phyloP scores from a whole-genome alignment of 2,329 filamentous ascomycete species.

The Botryotinia globosa region DNA sequence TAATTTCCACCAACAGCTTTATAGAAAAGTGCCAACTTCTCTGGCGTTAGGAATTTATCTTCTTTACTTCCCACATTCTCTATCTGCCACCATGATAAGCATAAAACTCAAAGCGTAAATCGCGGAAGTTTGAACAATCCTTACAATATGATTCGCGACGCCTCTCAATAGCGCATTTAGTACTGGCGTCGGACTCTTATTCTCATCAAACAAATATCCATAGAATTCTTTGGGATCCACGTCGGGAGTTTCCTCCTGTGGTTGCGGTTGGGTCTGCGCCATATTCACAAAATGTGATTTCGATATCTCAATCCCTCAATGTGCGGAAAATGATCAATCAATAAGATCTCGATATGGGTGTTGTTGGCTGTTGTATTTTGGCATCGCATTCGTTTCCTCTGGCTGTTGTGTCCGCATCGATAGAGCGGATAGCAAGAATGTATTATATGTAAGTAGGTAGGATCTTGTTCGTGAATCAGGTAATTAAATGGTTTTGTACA shows the following conservation, averaged over 20 bases:
- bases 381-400: constrained; percentile 9
- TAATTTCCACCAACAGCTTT: constrained; percentile 71
- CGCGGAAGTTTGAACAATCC: constrained; percentile 36
- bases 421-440: neutral
- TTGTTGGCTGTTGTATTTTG: neutral
- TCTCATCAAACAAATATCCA: constrained; percentile 64
- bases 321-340: neutral
- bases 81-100: constrained; percentile 44
- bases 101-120: neutral
- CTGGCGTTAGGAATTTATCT: constrained; percentile 55
- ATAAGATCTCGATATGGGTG: neutral
- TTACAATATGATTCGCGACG: constrained; percentile 68
- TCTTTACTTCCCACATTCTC: constrained; percentile 57
- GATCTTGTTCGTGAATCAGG: constrained; percentile 8
- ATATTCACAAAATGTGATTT: constrained; percentile 21
- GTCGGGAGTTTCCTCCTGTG: constrained; percentile 26
- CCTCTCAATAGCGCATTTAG: constrained; percentile 67
- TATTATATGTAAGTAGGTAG: neutral
- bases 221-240: constrained; percentile 45
- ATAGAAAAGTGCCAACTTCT: constrained; percentile 76
- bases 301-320: neutral
- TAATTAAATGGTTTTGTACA: neutral
- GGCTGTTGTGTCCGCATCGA: constrained; percentile 15
- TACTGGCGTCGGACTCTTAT: constrained; percentile 65
- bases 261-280: constrained; percentile 20